Conservation (phyloP, 2,329 filamentous ascomycete genomes). For the Diaporthe ampelina region DNA sequence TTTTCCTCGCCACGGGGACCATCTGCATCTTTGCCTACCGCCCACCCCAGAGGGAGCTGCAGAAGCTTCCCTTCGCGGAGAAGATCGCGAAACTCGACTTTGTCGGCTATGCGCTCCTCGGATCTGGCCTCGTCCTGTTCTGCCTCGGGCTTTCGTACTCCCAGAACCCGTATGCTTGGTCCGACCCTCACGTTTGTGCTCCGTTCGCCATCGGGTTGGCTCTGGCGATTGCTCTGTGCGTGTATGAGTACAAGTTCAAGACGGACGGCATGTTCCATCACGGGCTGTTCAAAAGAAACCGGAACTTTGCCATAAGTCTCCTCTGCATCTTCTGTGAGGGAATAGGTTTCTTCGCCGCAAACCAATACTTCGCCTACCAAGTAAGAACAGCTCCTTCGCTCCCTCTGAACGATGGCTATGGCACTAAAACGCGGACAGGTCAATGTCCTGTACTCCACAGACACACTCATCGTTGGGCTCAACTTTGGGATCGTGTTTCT, state of each 20-base stretch:
- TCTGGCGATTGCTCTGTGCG: slow-evolving; percentile 46
- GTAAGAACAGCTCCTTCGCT: background rate
- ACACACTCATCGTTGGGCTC: slow-evolving; percentile 50
- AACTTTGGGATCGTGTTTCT: slow-evolving; percentile 54
- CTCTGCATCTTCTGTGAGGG: slow-evolving; percentile 55
- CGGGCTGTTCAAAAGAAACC: slow-evolving; percentile 51
- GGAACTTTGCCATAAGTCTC: slow-evolving; percentile 55
- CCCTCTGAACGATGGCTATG: too few species aligned
- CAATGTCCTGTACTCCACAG: slow-evolving; percentile 53
- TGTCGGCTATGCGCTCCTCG: slow-evolving; percentile 54
- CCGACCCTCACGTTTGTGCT: slow-evolving; percentile 52
- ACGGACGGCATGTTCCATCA: slow-evolving; percentile 59
- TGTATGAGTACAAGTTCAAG: slow-evolving; percentile 54
- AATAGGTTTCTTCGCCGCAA: slow-evolving; percentile 56
- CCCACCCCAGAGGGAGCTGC: slow-evolving; percentile 48
- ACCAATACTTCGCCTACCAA: slow-evolving; percentile 59
- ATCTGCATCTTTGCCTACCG: slow-evolving; percentile 51
- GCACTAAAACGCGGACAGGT: slow-evolving; percentile 35
- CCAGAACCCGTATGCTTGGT: slow-evolving; percentile 56
- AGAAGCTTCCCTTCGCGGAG: slow-evolving; percentile 48
- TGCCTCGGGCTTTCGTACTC: slow-evolving; percentile 54
- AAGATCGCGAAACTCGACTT: slow-evolving; percentile 56
- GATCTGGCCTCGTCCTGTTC: slow-evolving; percentile 54
- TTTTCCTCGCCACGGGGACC: slow-evolving; percentile 48
- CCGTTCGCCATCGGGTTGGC: slow-evolving; percentile 53